phyloP scores from a whole-genome alignment of 768 basidiomycete genomes.

The Paxillus rubicundulus region DNA sequence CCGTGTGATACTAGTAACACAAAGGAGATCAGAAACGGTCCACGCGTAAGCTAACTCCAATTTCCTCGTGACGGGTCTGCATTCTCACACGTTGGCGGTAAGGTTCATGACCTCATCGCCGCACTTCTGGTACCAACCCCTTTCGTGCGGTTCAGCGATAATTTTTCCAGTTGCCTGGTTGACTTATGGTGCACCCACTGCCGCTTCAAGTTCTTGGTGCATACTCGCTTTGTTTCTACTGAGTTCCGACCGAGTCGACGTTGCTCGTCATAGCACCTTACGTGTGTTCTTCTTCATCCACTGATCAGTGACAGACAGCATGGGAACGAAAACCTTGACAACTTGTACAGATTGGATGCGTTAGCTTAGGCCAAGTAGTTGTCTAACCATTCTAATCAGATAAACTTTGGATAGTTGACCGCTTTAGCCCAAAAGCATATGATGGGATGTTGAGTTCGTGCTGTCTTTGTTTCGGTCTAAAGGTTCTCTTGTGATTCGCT shows the following conservation, averaged over 20 bases:
- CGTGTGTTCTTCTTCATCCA: constrained; percentile 9
- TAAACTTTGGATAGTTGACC: neutral
- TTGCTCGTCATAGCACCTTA: constrained; percentile 13
- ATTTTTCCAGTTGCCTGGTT: neutral
- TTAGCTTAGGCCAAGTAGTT: neutral
- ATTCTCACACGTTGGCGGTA: too few relatives aligned
- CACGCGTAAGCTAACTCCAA: too few relatives aligned
- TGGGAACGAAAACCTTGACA: constrained; percentile 15
- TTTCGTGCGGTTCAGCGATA: neutral
- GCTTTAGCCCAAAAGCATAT: neutral
- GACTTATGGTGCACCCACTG: neutral
- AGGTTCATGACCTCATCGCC: too few relatives aligned
- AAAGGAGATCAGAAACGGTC: too few relatives aligned
- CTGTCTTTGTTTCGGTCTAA: neutral
- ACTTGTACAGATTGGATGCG: too few relatives aligned
- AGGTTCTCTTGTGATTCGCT: neutral
- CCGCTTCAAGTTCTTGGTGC: neutral
- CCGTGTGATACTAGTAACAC: constrained; percentile 3
- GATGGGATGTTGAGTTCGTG: neutral
- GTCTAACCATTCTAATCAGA: constrained; percentile 22
- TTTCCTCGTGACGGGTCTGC: too few relatives aligned
- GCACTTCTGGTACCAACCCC: neutral
- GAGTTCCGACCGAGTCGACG: neutral
- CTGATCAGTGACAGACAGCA: constrained; percentile 5
- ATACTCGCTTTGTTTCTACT: neutral